These are phyloP conservation scores for Arthroderma sp. DNA, from an alignment of 2,329 filamentous ascomycete genomes.

Conservation along the genomic window DNA sequence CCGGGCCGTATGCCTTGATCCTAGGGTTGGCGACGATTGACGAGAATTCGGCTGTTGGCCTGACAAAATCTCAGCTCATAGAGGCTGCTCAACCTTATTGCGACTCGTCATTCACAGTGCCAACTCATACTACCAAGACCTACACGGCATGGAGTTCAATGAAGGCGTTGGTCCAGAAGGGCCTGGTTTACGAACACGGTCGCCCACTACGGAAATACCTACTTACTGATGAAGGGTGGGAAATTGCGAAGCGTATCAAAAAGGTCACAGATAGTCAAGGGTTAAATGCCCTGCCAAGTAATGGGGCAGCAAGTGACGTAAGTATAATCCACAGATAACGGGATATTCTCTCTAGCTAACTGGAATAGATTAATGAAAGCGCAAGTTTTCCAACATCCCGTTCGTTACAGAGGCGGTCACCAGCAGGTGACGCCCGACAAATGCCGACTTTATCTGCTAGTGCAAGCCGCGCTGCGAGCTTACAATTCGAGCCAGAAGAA, in stretches of 20 bases:
- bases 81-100: constrained; percentile 57
- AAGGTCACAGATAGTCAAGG: background rate
- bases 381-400: too few relatives aligned
- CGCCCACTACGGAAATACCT: constrained; percentile 54
- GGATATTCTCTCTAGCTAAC: too few relatives aligned
- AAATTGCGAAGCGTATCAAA: constrained; percentile 51
- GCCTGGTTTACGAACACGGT: constrained; percentile 58
- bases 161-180: constrained; percentile 60
- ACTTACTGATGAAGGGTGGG: constrained; percentile 66
- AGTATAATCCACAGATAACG: too few relatives aligned
- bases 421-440: too few relatives aligned
- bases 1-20: constrained; percentile 60
- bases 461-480: too few relatives aligned
- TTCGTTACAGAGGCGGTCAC: too few relatives aligned
- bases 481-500: too few relatives aligned
- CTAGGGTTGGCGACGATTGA: constrained; percentile 50
- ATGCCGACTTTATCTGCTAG: too few relatives aligned
- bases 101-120: constrained; percentile 58
- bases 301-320: too few relatives aligned
- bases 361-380: too few relatives aligned
- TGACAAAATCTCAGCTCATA: constrained; percentile 57
- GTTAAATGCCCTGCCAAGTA: background rate
- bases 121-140: constrained; percentile 52
- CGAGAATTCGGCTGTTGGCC: constrained; percentile 40
- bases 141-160: constrained; percentile 78